Evolutionary conservation across 2,329 filamentous ascomycete species (phyloP).

Genomic region (Pseudogymnoascus verrucosus): DNA sequence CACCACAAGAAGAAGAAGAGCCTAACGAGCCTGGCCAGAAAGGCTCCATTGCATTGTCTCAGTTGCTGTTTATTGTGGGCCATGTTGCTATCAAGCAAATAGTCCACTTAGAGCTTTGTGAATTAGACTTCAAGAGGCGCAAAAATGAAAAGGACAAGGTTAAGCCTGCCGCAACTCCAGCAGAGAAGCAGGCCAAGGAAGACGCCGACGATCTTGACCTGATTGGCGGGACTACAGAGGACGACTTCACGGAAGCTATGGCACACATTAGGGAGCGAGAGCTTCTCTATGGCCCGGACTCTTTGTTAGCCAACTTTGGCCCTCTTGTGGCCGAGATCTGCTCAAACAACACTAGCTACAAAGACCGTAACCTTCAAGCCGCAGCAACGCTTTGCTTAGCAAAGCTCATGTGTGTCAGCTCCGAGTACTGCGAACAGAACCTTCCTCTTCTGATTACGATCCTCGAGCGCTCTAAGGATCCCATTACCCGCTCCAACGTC

Average conservation of each 20-base stretch:
- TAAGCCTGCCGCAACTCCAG: constrained; percentile 35
- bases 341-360: constrained; percentile 86
- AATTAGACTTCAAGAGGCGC: constrained; percentile 92
- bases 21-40: constrained; percentile 47
- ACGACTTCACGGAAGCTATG: constrained; percentile 86
- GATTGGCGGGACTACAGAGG: constrained; percentile 92
- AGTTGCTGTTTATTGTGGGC: constrained; percentile 88
- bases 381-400: constrained; percentile 90
- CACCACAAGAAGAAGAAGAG: constrained; percentile 18
- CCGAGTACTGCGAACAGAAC: constrained; percentile 92
- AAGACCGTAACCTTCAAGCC: constrained; percentile 81
- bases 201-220: constrained; percentile 88
- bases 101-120: constrained; percentile 93
- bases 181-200: constrained; percentile 49
- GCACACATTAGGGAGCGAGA: constrained; percentile 77
- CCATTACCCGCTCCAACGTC: constrained; percentile 89
- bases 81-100: constrained; percentile 99
- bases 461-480: constrained; percentile 86
- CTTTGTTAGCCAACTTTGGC: constrained; percentile 82
- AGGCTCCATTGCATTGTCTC: constrained; percentile 70
- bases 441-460: constrained; percentile 93
- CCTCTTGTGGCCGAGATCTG: constrained; percentile 90
- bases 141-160: constrained; percentile 84
- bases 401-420: constrained; percentile 97
- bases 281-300: constrained; percentile 72